phyloP scores from a whole-genome alignment of 2,329 filamentous ascomycete genomes.

The Colletotrichum costaricense region DNA sequence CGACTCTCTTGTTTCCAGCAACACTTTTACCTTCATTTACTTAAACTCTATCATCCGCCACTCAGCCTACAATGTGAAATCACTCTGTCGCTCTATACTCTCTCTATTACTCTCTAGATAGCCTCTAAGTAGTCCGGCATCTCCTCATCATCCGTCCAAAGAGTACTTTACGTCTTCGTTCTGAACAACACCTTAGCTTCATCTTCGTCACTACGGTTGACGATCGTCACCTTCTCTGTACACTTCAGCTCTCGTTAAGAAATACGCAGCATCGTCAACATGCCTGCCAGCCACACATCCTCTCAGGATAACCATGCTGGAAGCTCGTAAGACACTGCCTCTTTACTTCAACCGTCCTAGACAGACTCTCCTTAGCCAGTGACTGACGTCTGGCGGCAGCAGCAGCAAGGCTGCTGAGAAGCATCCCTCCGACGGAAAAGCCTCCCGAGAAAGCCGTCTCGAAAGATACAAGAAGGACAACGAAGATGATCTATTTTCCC shows the following conservation, averaged over 20 bases:
- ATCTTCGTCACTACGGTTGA: background rate
- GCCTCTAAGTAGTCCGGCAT: background rate
- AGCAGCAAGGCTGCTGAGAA: background rate
- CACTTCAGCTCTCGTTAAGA: background rate
- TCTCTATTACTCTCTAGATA: background rate
- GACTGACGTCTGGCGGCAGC: background rate
- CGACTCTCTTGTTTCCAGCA: background rate
- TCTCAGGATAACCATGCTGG: background rate
- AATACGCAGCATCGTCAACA: background rate
- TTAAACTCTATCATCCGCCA: background rate
- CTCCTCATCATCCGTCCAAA: background rate
- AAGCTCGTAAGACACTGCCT: background rate
- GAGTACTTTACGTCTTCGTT: background rate
- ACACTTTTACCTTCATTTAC: background rate
- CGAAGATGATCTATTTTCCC: background rate
- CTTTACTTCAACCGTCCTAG: accelerated
- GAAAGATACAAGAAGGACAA: background rate
- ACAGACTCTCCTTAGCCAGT: no score
- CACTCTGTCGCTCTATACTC: background rate
- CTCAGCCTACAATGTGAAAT: background rate
- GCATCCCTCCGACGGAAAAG: background rate
- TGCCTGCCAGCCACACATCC: background rate
- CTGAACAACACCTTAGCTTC: background rate
- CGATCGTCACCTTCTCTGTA: no score
- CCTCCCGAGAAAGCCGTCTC: slow-evolving; percentile 4